Evolutionary conservation across 768 basidiomycete genomes (phyloP).

Genomic region (Dictyophora rubrovolvata): DNA sequence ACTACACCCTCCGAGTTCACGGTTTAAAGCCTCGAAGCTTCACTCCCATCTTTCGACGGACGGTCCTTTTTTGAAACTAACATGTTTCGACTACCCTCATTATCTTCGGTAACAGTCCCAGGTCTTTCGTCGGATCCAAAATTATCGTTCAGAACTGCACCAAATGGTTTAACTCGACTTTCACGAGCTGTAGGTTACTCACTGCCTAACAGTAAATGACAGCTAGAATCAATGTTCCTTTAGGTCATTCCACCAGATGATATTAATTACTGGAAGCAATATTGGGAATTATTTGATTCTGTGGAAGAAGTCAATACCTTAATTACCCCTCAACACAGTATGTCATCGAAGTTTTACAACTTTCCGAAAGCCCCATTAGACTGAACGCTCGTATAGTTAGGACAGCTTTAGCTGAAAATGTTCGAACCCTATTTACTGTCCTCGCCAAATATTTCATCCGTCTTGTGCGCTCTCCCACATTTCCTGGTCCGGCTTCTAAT

Average conservation of each 20-base stretch:
- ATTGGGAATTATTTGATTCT: constrained; percentile 9
- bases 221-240: not conserved
- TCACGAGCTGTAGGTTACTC: not conserved
- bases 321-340: constrained; percentile 10
- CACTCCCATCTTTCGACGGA: not conserved
- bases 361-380: not conserved
- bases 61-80: not conserved
- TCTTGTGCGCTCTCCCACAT: constrained; percentile 3
- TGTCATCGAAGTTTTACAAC: not conserved
- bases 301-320: constrained; percentile 9
- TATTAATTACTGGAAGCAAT: constrained; percentile 8
- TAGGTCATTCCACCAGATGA: constrained; percentile 4
- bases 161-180: constrained; percentile 5
- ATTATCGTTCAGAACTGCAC: constrained; percentile 4
- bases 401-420: constrained; percentile 5
- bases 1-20: not conserved
- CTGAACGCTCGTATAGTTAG: not conserved
- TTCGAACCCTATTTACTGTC: constrained; percentile 1
- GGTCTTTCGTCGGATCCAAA: constrained; percentile 6
- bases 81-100: constrained; percentile 6
- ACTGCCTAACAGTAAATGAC: not conserved
- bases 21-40: not conserved
- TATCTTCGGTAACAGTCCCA: constrained; percentile 3
- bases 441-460: constrained; percentile 5
- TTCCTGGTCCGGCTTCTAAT: constrained; percentile 1